Evolutionary conservation across 371 early-diverging fungal species (phyloP).

Genomic region (Syncephalis plumigaleata): DNA sequence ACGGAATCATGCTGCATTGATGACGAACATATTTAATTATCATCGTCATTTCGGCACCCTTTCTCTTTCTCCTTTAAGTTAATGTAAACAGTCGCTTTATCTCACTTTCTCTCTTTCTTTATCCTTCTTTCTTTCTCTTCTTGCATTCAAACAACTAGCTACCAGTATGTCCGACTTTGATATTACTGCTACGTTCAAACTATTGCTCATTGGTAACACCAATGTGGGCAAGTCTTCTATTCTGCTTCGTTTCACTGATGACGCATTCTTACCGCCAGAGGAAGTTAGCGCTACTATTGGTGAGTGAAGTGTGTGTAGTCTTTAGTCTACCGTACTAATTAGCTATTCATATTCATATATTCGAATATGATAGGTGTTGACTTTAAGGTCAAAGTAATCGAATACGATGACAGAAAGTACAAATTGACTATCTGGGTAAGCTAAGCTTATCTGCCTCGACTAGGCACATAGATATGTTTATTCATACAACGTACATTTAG

Average conservation of each 20-base stretch:
- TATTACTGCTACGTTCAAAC: slow-evolving; percentile 68
- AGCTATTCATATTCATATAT: neutral
- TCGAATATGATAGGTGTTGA: slow-evolving; percentile 74
- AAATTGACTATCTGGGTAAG: slow-evolving; percentile 96
- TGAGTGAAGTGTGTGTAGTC: slow-evolving; percentile 9
- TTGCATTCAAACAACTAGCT: too few species aligned
- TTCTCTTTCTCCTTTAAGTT: too few species aligned
- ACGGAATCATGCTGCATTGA: too few species aligned
- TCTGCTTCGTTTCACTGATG: slow-evolving; percentile 94
- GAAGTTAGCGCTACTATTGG: slow-evolving; percentile 92
- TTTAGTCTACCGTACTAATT: neutral
- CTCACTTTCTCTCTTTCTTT: too few species aligned
- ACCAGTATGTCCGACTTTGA: slow-evolving; percentile 5
- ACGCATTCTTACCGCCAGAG: slow-evolving; percentile 84
- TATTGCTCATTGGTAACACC: slow-evolving; percentile 96
- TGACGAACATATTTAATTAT: too few species aligned
- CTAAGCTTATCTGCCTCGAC: neutral
- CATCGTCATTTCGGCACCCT: too few species aligned
- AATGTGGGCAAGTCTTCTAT: slow-evolving; percentile 98
- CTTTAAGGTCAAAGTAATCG: slow-evolving; percentile 95
- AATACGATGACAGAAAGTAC: slow-evolving; percentile 76
- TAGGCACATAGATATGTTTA: neutral
- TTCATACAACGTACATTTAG: slow-evolving; percentile 25
- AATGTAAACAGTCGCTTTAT: too few species aligned
- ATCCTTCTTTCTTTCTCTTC: neutral